Evolutionary conservation across 1,284 basidiomycete genomes (phyloP), one percentile per base, ranked within the genome.

Genomic region (Ceratobasidium sp.): DNA sequence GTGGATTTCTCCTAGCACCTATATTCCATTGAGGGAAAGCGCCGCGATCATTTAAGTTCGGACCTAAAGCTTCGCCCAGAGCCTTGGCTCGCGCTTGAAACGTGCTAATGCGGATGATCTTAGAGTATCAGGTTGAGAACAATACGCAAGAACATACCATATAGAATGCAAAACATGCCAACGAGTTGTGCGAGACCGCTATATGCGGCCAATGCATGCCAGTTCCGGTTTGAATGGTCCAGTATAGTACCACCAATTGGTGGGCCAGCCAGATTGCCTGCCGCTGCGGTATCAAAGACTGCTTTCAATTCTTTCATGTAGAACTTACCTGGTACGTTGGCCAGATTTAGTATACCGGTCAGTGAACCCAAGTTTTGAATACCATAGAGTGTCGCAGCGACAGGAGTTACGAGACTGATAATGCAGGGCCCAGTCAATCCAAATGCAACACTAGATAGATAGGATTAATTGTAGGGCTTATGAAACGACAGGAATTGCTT

Each of bases 321-420:
- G 11, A 11, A 11, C 35, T 50, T 43, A 64, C 62, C 62, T 58
- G 66, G 66, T 6, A 70, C 35, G 16, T 43, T 75, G 13, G 76
- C 74, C 23, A 78, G 47, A 47, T 76, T 76, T n/a, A 76, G 67
- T 11, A 79, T 50, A 18, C 78, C 78, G 4, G 78, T 76, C 13
- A 78, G 52, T 0, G 76, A 74, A 13, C 77, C 77, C n/a, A 78
- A 72, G 26, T 75, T 78, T 1, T 75, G 73, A 0, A 69, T 73
- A 7, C 78, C 78, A 46, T 76, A 79, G 11, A 77, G 55, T 41
- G 76, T 74, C 0, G 73, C 76, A 5, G 72, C 75, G 13, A 77
- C 74, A 13, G 76, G 76, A 9, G 78, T 72, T n/a, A 77, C 74
- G 61, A 78, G 64, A 49, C 77, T 77, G 3, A 75, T 26, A 13